A percentile compares a stretch with the other conserved stretches of the same genome.
Conservation (phyloP, 73 alveolate species). For the Loxodes magnus region DNA sequence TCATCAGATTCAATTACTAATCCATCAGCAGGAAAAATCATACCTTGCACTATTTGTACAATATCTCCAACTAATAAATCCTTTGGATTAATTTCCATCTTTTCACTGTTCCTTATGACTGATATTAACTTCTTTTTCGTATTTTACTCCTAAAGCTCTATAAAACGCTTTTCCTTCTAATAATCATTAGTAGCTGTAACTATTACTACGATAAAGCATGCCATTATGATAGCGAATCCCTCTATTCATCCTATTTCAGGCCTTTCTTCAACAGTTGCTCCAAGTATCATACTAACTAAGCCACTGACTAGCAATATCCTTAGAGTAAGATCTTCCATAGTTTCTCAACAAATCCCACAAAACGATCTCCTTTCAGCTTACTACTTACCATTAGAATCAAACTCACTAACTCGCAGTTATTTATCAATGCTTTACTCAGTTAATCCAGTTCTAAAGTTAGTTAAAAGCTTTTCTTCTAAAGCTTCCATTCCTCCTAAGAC, state of each 20-base stretch:
- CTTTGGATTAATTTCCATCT: slow-evolving; percentile 31
- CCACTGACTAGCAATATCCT: slow-evolving; percentile 61
- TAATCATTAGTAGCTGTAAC: slow-evolving; percentile 57
- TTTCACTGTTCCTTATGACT: slow-evolving; percentile 56
- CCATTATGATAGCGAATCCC: slow-evolving; percentile 61
- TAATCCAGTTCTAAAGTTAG: slow-evolving; percentile 21
- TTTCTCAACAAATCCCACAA: slow-evolving; percentile 31
- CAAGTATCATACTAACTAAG: slow-evolving; percentile 42
- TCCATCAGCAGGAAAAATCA: slow-evolving; percentile 80
- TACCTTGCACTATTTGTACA: slow-evolving; percentile 63
- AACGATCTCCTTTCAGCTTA: slow-evolving; percentile 16
- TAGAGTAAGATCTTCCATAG: slow-evolving; percentile 56
- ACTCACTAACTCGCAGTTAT: background rate
- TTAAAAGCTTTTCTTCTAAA: slow-evolving; percentile 12
- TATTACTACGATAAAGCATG: slow-evolving; percentile 50
- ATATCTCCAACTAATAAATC: slow-evolving; percentile 78
- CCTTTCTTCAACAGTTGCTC: slow-evolving; percentile 43
- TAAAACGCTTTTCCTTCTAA: slow-evolving; percentile 43
- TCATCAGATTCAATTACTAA: slow-evolving; percentile 54
- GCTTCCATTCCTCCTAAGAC: slow-evolving; percentile 23
- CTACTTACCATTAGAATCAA: slow-evolving; percentile 21
- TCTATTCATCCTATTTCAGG: slow-evolving; percentile 79
- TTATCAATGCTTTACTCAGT: background rate
- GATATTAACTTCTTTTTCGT: slow-evolving; percentile 38
- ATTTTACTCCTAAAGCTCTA: slow-evolving; percentile 4